Percentiles rank a stretch among this genome's conserved stretches.
Evolutionary conservation across 1,139 yeast genomes (phyloP).

Genomic region (Diutina rugosa): DNA sequence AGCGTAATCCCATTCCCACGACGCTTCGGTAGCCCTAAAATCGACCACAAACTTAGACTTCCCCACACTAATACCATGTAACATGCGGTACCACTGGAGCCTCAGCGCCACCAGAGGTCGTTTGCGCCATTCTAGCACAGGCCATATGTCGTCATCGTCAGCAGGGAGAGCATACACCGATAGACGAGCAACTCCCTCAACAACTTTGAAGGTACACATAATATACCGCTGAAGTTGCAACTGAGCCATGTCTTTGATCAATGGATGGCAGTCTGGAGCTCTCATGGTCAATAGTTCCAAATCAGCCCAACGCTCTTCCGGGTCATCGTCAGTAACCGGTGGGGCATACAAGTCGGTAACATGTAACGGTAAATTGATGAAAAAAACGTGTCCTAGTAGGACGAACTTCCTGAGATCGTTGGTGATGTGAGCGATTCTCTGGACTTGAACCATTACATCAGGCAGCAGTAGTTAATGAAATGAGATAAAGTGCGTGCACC

Average conservation of each 20-base stretch:
- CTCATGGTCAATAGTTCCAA: not conserved
- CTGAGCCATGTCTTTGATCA: not conserved
- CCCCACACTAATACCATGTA: not conserved
- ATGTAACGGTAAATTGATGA: not conserved
- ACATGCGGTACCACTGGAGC: not conserved
- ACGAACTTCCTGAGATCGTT: not conserved
- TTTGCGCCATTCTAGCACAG: not conserved
- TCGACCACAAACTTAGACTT: not conserved
- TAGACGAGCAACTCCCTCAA: not conserved
- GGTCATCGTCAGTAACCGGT: not conserved
- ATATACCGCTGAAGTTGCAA: not conserved
- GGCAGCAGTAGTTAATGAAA: not conserved
- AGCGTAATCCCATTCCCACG: not conserved
- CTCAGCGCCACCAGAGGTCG: constrained; percentile 1
- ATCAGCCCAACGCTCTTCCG: not conserved
- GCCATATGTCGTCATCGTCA: not conserved
- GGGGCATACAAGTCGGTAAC: not conserved
- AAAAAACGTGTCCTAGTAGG: not conserved
- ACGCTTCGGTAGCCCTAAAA: not conserved
- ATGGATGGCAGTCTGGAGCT: not conserved
- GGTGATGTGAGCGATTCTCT: not conserved
- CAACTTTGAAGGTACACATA: not conserved
- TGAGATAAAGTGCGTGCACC: not conserved
- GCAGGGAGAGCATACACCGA: not conserved
- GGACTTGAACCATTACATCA: not conserved